These are phyloP conservation scores for Trametes versicolor DNA, from an alignment of 1,284 basidiomycete species.

Conservation along the genomic window DNA sequence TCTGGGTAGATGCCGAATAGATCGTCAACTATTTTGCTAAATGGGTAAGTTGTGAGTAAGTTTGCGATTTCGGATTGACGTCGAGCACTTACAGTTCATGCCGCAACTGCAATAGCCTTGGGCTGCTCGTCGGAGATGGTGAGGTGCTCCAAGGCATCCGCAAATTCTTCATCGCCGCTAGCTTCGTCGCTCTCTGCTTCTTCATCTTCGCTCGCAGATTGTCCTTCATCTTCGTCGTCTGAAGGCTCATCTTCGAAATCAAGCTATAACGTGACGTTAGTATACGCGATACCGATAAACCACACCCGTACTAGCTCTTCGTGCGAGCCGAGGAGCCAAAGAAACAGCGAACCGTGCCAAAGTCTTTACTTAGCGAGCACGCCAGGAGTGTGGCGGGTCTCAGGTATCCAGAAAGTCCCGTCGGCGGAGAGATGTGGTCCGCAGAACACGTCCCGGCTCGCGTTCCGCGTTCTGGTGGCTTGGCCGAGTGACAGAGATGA, in stretches of 20 bases:
- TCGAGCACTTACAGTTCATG: constrained; percentile 34
- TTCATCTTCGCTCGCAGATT: constrained; percentile 42
- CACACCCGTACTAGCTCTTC: not conserved
- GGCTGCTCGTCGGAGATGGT: constrained; percentile 52
- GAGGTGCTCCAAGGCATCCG: constrained; percentile 73
- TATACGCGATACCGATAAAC: not conserved
- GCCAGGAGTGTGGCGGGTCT: too few species aligned
- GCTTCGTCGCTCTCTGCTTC: constrained; percentile 50
- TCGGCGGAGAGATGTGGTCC: too few species aligned
- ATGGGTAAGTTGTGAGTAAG: not conserved
- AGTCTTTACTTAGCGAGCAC: too few species aligned
- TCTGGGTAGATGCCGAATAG: not conserved
- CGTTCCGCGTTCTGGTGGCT: too few species aligned
- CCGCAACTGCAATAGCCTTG: constrained; percentile 37
- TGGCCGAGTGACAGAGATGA: too few species aligned
- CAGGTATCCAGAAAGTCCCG: too few species aligned
- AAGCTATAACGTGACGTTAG: constrained; percentile 48
- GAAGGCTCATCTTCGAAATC: constrained; percentile 76
- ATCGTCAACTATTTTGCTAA: not conserved
- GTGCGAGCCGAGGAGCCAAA: too few species aligned
- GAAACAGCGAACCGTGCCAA: too few species aligned
- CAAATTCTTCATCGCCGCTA: constrained; percentile 60
- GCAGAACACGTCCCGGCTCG: too few species aligned
- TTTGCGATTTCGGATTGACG: not conserved
- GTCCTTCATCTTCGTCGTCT: constrained; percentile 56